These are phyloP conservation scores for Calocybe indica DNA, from an alignment of 768 basidiomycete species.

Conservation along the genomic window DNA sequence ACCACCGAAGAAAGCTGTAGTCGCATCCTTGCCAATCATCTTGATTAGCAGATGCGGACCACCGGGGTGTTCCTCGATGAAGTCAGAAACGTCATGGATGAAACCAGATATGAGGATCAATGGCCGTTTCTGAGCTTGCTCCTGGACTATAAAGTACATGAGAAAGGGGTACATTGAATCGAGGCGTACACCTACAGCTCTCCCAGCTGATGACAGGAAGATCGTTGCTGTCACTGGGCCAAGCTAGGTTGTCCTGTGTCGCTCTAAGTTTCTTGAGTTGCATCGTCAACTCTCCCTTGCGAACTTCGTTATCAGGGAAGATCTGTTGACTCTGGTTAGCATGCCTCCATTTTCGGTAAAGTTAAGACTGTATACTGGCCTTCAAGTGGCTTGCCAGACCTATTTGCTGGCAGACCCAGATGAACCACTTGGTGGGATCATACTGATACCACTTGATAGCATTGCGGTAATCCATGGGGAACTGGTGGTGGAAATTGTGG, in stretches of 20 bases:
- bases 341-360: neutral
- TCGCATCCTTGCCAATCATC: slow-evolving; percentile 86
- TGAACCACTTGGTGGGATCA: slow-evolving; percentile 93
- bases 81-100: slow-evolving; percentile 83
- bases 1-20: slow-evolving; percentile 91
- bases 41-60: slow-evolving; percentile 80
- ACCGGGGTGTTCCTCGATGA: slow-evolving; percentile 90
- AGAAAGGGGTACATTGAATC: neutral
- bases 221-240: slow-evolving; percentile 74
- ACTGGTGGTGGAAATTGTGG: slow-evolving; percentile 97
- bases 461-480: slow-evolving; percentile 97
- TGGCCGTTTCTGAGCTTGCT: slow-evolving; percentile 74
- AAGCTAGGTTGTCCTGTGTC: slow-evolving; percentile 68
- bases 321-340: slow-evolving; percentile 17
- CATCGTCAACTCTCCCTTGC: slow-evolving; percentile 94
- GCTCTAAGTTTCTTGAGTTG: slow-evolving; percentile 81
- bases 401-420: slow-evolving; percentile 50
- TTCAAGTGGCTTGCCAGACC: slow-evolving; percentile 73
- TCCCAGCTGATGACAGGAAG: slow-evolving; percentile 86
- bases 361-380: slow-evolving; percentile 19
- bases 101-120: slow-evolving; percentile 86
- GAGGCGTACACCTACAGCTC: slow-evolving; percentile 48
- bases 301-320: slow-evolving; percentile 52
- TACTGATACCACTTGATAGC: slow-evolving; percentile 95
- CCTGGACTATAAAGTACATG: slow-evolving; percentile 48